A percentile compares a stretch with the other conserved stretches of the same genome.
These are phyloP conservation scores for Ambrosiella beaveri DNA, from an alignment of 2,329 filamentous ascomycete genomes.

Conservation along the genomic window DNA sequence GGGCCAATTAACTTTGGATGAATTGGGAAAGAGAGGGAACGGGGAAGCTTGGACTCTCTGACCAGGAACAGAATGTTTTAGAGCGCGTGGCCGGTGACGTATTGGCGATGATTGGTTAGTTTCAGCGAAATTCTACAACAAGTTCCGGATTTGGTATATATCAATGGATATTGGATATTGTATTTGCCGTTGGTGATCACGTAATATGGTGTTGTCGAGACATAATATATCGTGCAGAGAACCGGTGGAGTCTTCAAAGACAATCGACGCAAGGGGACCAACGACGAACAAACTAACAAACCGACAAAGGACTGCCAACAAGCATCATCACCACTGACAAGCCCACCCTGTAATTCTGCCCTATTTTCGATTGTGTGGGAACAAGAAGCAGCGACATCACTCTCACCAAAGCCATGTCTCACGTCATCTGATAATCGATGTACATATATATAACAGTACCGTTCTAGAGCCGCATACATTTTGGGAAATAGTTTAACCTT, in stretches of 20 bases:
- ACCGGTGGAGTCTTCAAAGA: not conserved
- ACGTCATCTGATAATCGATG: not conserved
- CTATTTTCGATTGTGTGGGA: not conserved
- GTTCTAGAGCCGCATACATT: too few species aligned
- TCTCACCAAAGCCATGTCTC: not conserved
- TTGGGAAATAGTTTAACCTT: too few species aligned
- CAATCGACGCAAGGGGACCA: not conserved
- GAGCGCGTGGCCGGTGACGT: not conserved
- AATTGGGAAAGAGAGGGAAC: not conserved
- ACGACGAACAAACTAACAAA: too few species aligned
- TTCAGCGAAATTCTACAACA: not conserved
- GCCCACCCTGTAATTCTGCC: not conserved
- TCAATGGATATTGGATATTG: not conserved
- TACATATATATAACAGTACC: too few species aligned
- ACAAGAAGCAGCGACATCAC: not conserved
- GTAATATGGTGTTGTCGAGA: too few species aligned
- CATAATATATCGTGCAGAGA: not conserved
- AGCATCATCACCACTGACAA: too few species aligned
- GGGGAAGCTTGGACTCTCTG: not conserved
- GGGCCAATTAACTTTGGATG: not conserved
- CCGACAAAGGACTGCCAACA: too few species aligned
- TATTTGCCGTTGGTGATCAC: not conserved
- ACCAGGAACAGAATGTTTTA: not conserved
- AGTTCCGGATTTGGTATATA: not conserved
- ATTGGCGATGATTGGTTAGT: not conserved